Conservation (phyloP, 257 asterid species). For the Leonotis leonurus region DNA sequence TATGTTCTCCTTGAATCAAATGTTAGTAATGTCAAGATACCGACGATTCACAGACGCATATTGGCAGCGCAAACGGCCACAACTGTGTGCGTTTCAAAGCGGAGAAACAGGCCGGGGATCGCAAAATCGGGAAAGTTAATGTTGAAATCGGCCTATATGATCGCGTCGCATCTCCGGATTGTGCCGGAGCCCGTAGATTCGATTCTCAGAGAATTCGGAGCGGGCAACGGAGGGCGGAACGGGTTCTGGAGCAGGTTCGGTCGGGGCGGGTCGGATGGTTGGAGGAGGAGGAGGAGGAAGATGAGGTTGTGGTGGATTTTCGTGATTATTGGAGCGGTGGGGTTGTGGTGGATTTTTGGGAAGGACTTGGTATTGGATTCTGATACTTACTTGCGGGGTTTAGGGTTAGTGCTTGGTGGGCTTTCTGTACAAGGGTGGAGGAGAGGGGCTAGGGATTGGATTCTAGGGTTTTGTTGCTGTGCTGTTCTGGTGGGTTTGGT, state of each 20-base stretch:
- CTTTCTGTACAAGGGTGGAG: slow-evolving; percentile 50
- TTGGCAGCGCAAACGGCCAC: slow-evolving; percentile 12
- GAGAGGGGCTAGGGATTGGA: slow-evolving; percentile 53
- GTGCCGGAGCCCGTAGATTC: slow-evolving; percentile 63
- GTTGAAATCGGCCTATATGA: slow-evolving; percentile 49
- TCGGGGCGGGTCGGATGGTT: slow-evolving; percentile 51
- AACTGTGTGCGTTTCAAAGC: slow-evolving; percentile 37
- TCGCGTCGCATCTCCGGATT: slow-evolving; percentile 58
- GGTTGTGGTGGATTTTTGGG: slow-evolving; percentile 38
- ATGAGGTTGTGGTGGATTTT: slow-evolving; percentile 35
- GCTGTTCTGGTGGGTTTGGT: slow-evolving; percentile 44
- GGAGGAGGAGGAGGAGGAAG: slow-evolving; percentile 37
- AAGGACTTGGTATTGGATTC: slow-evolving; percentile 30
- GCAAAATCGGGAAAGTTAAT: slow-evolving; percentile 38
- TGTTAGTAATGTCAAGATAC: not conserved
- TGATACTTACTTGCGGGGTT: slow-evolving; percentile 28
- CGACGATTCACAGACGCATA: not conserved
- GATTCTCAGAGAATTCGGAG: slow-evolving; percentile 44
- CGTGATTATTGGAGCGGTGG: slow-evolving; percentile 30
- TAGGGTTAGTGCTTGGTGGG: slow-evolving; percentile 50
- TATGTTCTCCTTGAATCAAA: not conserved
- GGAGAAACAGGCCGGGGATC: slow-evolving; percentile 30
- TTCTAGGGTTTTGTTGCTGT: slow-evolving; percentile 67
- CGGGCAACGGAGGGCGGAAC: slow-evolving; percentile 49
- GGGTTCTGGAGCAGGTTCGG: slow-evolving; percentile 48